Conservation (phyloP, 345 rosid genomes). For the Salix exigua region DNA sequence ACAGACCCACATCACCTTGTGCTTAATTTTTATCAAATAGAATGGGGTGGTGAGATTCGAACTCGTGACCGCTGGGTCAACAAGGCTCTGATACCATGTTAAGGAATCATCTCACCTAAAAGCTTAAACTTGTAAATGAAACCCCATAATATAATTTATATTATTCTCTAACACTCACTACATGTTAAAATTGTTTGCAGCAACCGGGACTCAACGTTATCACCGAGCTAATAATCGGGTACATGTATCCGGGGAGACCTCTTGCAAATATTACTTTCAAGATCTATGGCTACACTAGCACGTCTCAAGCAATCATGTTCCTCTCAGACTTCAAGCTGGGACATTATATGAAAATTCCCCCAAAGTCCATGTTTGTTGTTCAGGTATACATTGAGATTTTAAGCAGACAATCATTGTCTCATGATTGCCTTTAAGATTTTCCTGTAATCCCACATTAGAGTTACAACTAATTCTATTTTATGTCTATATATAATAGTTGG, state of each 20-base stretch:
- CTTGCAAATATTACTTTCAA: conserved; percentile 51
- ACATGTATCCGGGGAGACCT: conserved; percentile 52
- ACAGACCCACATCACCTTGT: no score
- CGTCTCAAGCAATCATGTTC: conserved; percentile 44
- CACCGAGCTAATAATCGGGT: conserved; percentile 51
- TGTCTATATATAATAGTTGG: conserved; percentile 20
- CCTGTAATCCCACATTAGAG: not conserved
- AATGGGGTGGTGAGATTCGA: no score
- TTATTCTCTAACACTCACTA: no score
- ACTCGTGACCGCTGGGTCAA: no score
- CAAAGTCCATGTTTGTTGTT: conserved; percentile 49
- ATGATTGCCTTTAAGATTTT: not conserved
- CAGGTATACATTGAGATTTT: conserved; percentile 33
- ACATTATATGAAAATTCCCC: conserved; percentile 62
- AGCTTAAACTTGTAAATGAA: no score
- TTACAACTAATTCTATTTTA: not conserved
- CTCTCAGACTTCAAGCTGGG: conserved; percentile 54
- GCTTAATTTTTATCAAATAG: no score
- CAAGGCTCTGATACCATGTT: no score
- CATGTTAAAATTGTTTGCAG: conserved; percentile 22
- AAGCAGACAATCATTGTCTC: no score
- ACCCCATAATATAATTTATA: no score
- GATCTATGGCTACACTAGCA: conserved; percentile 43
- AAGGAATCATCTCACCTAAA: no score
- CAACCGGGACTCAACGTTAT: conserved; percentile 45